Base-by-base conservation (phyloP, 2,329 filamentous ascomycete genomes). In the Talaromyces sp. region DNA sequence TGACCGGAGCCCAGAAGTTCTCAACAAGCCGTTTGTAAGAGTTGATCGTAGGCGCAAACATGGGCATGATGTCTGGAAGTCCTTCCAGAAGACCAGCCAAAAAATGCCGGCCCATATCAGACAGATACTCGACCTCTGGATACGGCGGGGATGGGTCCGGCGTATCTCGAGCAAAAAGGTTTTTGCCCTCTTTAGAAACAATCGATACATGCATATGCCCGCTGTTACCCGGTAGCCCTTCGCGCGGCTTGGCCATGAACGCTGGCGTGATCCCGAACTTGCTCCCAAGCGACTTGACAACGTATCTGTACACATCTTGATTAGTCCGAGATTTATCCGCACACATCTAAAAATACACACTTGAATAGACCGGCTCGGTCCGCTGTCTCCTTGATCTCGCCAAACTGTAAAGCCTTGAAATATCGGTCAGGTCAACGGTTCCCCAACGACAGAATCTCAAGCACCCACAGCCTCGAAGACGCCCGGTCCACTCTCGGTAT, bases 1-100 rank as follows among this genome's bases (percentile, higher is more conserved):
- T 97, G 6, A 99, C 94, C 0, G 94, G 94, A 0, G 94, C 94
- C 94, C 94, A 99, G 77, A 97, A 97, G 78, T 97, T 97, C 80
- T 99, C 94, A 2, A 99, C 94, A 0, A 99, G 83, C 3, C 94
- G 88, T 79, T 99, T 99, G 82, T 99, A 99, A 63, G 91, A 96
- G 82, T 99, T 99, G 70, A 99, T 85, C 0, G 91, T 99, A 0
- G 94, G 94, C 0, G 93, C 94, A 12, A 99, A 81, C 61, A 97
- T 81, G 0, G 94, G 94, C 94, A 99, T 99, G 66, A 97, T 86
- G 70, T 97, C 91, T 2, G 94, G 91, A 3, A 99, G 83, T 14
- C 93, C 94, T 26, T 91, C 88, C 0, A 99, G 82, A 1, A 99
- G 76, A 8, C 94, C 94, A 0, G 94, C 94, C 0, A 99, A 85